Conservation (phyloP, 2,329 filamentous ascomycete genomes). For the Beauveria asiatica region DNA sequence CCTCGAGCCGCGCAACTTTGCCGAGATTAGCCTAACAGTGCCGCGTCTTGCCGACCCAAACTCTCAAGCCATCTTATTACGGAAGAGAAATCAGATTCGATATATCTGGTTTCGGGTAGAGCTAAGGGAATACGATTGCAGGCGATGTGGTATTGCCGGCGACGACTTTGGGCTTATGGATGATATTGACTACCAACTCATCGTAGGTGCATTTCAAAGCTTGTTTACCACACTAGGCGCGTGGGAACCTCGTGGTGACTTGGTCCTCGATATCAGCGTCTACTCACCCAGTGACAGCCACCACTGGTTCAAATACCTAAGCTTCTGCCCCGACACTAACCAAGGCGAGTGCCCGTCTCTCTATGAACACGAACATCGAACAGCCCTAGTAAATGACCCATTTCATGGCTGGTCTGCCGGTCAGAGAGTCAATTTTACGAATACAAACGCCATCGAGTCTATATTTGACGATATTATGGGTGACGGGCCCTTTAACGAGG, state of each 20-base stretch:
- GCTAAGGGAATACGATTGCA: constrained; percentile 20
- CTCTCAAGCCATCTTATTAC: constrained; percentile 16
- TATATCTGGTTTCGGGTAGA: constrained; percentile 24
- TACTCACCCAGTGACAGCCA: constrained; percentile 29
- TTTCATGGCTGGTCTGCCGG: constrained; percentile 23
- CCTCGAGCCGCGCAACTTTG: constrained; percentile 20
- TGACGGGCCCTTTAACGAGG: constrained; percentile 20
- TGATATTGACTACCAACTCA: constrained; percentile 19
- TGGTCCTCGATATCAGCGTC: constrained; percentile 29
- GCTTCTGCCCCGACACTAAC: constrained; percentile 15
- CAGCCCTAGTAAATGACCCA: constrained; percentile 18
- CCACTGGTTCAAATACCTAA: constrained; percentile 29
- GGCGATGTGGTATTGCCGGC: constrained; percentile 2
- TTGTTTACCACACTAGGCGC: constrained; percentile 23
- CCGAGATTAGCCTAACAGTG: constrained; percentile 18
- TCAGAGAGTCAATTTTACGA: constrained; percentile 15
- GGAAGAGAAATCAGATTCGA: constrained; percentile 17
- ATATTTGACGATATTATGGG: constrained; percentile 23
- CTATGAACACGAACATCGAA: constrained; percentile 12
- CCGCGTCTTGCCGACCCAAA: neutral
- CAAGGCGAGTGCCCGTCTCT: constrained; percentile 11
- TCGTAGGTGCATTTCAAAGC: constrained; percentile 21
- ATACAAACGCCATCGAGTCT: constrained; percentile 11
- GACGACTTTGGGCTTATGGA: neutral
- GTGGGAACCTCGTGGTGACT: constrained; percentile 24